These are phyloP conservation scores for Paramecium octaurelia DNA, from an alignment of 73 alveolate species.

Conservation along the genomic window DNA sequence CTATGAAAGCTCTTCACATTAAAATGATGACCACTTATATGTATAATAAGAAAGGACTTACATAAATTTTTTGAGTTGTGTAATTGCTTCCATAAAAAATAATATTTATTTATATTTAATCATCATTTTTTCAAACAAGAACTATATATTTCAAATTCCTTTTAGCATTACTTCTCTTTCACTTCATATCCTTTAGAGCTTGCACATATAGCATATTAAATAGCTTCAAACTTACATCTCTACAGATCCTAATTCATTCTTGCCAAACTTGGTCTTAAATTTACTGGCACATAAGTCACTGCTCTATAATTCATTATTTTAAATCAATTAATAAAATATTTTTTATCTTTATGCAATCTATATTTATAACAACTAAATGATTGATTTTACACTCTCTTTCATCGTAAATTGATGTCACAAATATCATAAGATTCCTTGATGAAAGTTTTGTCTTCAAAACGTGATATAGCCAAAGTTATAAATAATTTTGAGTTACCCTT, in stretches of 20 bases:
- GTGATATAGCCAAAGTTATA: no score
- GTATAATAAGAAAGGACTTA: not conserved
- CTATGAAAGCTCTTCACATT: not conserved
- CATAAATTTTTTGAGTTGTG: not conserved
- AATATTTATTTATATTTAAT: not conserved
- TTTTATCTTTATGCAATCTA: not conserved
- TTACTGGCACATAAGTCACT: not conserved
- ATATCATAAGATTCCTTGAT: no score
- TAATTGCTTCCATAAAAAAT: constrained; percentile 18
- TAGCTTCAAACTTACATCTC: not conserved
- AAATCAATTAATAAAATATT: not conserved
- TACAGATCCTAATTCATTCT: not conserved
- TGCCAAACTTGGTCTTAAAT: not conserved
- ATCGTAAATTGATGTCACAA: not conserved
- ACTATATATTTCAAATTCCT: not conserved
- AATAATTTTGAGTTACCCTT: no score
- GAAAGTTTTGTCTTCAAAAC: no score
- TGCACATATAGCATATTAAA: not conserved
- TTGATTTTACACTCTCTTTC: no score
- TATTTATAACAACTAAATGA: no score
- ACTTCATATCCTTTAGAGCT: not conserved
- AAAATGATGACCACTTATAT: constrained; percentile 25
- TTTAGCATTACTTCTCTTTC: not conserved
- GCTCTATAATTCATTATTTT: not conserved
- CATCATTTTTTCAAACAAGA: not conserved